Base-by-base conservation (phyloP, 2,329 filamentous ascomycete species). In the Paradendryphiella salina region DNA sequence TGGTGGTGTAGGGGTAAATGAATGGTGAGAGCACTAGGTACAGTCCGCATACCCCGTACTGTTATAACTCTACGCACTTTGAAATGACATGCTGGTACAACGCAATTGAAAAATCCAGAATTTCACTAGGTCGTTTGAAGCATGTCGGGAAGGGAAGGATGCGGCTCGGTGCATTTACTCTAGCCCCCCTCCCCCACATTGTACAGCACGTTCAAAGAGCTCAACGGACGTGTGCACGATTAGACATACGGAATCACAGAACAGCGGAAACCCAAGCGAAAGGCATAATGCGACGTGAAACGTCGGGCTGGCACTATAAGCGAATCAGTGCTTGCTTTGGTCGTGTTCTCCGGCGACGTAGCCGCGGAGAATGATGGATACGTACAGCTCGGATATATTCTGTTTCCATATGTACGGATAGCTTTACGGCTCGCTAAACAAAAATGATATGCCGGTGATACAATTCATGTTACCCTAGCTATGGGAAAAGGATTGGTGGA, bases 331-430 rank as follows among this genome's bases (percentile, higher is more conserved):
- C 33, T 47, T 20, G 31, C 13, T 20, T 11, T 39, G 32, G 10
- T 17, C 18, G 40, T 39, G 29, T 4, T 23, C 31, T 35, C 11
- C 17, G n/a, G 23, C 29, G 18, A 48, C 17, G 37, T 45, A 33
- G 21, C 45, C 46, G 28, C 17, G 37, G 41, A 28, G 10, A 10
- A 17, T 17, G 34, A 13, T 42, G 43, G 49, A 18, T 38, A 34
- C 36, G 13, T 39, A 40, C 52, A 44, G 28, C 32, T 40, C 36
- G 45, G 49, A 49, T 52, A 45, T 48, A 41, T 44, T 38, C 34
- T 3, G 35, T 6, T 3, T 28, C 33, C 33, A 33, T 26, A 14
- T 42, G 20, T 29, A 20, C 32, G 23, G 39, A 20, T 9, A 15
- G 14, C n/a, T n/a, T 40, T 14, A 13, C 20, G 33, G 10, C 26